Percentiles rank a stretch among this genome's conserved stretches.
Conservation (phyloP, 768 basidiomycete species). For the Pleurotus giganteus region DNA sequence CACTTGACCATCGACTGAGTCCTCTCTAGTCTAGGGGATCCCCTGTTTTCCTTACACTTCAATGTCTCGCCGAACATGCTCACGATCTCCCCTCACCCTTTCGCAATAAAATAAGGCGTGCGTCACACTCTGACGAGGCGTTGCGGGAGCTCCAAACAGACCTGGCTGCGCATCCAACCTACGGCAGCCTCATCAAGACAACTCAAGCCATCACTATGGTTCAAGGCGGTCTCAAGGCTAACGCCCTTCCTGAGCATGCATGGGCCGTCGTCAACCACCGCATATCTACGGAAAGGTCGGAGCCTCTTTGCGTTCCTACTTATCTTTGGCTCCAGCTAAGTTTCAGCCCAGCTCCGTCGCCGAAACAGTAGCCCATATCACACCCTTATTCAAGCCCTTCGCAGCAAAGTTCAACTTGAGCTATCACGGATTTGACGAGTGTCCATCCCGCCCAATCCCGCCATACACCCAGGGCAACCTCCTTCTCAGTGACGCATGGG, state of each 20-base stretch:
- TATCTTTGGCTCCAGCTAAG: not conserved
- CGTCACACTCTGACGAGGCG: conserved; percentile 33
- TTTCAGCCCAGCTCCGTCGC: conserved; percentile 28
- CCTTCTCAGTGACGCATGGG: conserved; percentile 35
- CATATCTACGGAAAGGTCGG: conserved; percentile 38
- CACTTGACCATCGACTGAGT: not conserved
- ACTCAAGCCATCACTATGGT: conserved; percentile 59
- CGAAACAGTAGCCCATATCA: conserved; percentile 26
- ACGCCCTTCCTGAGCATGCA: conserved; percentile 59
- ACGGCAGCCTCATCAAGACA: conserved; percentile 37
- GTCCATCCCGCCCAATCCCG: not conserved
- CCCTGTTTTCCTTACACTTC: conserved; percentile 13
- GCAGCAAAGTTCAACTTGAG: conserved; percentile 38
- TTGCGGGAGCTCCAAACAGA: conserved; percentile 40
- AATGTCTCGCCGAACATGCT: conserved; percentile 51
- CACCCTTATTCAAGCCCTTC: conserved; percentile 28
- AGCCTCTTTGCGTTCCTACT: not conserved
- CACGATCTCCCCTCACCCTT: conserved; percentile 37
- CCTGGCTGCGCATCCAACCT: conserved; percentile 20
- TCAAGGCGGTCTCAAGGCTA: conserved; percentile 44
- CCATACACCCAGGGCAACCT: no score
- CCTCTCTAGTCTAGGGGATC: not conserved
- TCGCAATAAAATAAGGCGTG: conserved; percentile 28
- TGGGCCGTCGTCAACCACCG: conserved; percentile 51
- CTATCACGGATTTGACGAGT: conserved; percentile 36